phyloP scores from a whole-genome alignment of 768 basidiomycete species.

The Pisolithus microcarpus region DNA sequence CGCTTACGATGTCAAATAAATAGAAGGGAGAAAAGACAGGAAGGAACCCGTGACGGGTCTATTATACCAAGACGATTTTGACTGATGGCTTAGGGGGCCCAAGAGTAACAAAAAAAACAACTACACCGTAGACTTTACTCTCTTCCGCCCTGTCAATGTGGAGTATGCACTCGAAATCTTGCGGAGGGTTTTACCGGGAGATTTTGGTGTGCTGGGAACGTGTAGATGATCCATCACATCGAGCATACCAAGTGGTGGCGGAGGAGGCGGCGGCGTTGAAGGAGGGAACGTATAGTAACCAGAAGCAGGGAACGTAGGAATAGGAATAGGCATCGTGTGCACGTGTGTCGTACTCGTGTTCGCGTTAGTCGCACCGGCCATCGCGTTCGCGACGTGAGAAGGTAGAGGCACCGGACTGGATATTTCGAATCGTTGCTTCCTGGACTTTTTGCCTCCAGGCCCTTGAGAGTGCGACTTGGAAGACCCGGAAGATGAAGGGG shows the following conservation, averaged over 20 bases:
- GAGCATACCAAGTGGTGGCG: not conserved
- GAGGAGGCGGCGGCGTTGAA: not conserved
- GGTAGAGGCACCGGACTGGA: not conserved
- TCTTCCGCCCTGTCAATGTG: constrained; percentile 10
- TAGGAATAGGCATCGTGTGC: not conserved
- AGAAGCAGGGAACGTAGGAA: not conserved
- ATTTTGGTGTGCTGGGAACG: not conserved
- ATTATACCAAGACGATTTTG: too few relatives aligned
- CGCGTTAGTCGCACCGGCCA: not conserved
- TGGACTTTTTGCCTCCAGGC: not conserved
- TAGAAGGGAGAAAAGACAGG: too few relatives aligned
- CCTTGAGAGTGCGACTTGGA: not conserved
- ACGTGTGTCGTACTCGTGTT: not conserved
- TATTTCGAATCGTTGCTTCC: not conserved
- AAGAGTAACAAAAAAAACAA: not conserved
- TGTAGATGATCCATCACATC: not conserved
- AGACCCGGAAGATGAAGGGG: not conserved
- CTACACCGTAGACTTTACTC: constrained; percentile 9
- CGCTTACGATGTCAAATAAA: too few relatives aligned
- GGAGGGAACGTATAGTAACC: not conserved
- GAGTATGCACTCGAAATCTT: constrained; percentile 20
- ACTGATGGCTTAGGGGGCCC: too few relatives aligned
- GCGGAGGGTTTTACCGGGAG: constrained; percentile 16
- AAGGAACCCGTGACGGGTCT: too few relatives aligned
- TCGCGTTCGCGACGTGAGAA: not conserved